These are phyloP conservation scores for Chlamydomonas applanata DNA, from an alignment of 139 green algal species.

Conservation along the genomic window DNA sequence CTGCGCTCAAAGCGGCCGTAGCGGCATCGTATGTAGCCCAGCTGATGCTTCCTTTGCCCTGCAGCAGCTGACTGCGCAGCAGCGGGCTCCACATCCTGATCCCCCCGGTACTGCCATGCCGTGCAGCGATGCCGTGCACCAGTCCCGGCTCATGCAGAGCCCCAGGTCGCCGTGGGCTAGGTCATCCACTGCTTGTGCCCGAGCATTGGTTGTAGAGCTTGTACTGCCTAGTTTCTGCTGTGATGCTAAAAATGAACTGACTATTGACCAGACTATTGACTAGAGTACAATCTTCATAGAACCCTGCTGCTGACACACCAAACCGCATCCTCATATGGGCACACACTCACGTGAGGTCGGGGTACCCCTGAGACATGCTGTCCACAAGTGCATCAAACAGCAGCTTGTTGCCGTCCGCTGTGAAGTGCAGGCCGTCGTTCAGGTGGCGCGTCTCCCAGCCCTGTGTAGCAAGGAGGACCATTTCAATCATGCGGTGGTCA, in stretches of 20 bases:
- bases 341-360: slow-evolving; percentile 41
- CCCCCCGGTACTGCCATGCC: too few species aligned
- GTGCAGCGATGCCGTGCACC: too few species aligned
- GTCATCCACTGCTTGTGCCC: slow-evolving; percentile 1
- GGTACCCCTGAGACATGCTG: slow-evolving; percentile 40
- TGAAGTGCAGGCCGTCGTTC: slow-evolving; percentile 77
- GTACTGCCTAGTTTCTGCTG: not conserved
- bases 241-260: too few species aligned
- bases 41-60: too few species aligned
- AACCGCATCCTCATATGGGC: not conserved
- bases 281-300: not conserved
- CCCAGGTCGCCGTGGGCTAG: not conserved
- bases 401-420: slow-evolving; percentile 43
- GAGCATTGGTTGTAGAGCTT: not conserved
- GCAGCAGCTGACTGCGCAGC: too few species aligned
- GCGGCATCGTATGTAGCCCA: too few species aligned
- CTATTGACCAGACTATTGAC: too few species aligned
- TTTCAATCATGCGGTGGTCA: too few species aligned
- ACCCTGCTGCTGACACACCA: not conserved
- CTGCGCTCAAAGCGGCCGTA: too few species aligned
- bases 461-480: slow-evolving; percentile 6
- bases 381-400: slow-evolving; percentile 45
- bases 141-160: too few species aligned
- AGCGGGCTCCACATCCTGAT: too few species aligned
- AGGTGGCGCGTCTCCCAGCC: slow-evolving; percentile 38